Percentiles rank a stretch among this genome's conserved stretches.
Conservation (phyloP, 106 monocot genomes). For the Gastrodia elata region DNA sequence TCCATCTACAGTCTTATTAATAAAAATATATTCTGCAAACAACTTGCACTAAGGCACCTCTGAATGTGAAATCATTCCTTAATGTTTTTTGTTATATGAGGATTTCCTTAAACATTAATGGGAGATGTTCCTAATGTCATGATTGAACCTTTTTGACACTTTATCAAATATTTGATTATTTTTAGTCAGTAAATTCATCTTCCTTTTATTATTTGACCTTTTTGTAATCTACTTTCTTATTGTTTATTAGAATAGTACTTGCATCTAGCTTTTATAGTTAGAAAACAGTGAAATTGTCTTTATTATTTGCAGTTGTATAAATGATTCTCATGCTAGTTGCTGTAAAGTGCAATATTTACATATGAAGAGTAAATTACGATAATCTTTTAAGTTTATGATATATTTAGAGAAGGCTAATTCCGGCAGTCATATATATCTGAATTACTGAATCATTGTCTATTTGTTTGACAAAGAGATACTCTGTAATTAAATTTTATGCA, state of each 20-base stretch:
- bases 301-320: not conserved
- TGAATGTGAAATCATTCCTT: no score
- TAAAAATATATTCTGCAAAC: no score
- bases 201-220: not conserved
- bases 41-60: no score
- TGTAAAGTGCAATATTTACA: not conserved
- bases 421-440: not conserved
- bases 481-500: not conserved
- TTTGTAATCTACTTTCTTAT: not conserved
- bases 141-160: not conserved
- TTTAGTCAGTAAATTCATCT: not conserved
- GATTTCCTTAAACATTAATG: not conserved
- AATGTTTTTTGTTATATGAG: no score
- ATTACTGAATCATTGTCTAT: not conserved
- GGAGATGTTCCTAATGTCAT: not conserved
- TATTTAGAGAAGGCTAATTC: not conserved
- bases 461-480: not conserved
- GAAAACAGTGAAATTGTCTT: not conserved
- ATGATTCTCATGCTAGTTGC: not conserved
- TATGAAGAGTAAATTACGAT: not conserved
- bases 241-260: not conserved
- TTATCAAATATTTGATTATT: not conserved
- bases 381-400: not conserved
- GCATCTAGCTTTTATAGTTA: not conserved
- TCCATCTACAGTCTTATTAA: no score